Percentiles rank a stretch among this genome's conserved stretches.
phyloP scores from a whole-genome alignment of 345 rosid species.

The Psidium friedrichsthalianum region DNA sequence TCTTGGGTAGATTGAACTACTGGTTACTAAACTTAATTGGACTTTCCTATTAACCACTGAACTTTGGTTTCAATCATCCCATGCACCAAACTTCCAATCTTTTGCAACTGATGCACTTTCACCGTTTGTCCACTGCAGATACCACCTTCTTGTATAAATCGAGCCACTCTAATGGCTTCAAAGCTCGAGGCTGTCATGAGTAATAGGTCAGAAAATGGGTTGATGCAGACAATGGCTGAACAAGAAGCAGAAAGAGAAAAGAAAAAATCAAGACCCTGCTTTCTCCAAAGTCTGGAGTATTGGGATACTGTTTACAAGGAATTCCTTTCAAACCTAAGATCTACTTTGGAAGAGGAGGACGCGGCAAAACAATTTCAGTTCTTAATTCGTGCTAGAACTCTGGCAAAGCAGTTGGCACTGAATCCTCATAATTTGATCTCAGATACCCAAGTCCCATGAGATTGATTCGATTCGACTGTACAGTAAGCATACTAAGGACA shows the following conservation, averaged over 20 bases:
- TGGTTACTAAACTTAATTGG: background rate
- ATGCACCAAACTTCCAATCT: background rate
- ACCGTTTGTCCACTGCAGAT: constrained; percentile 28
- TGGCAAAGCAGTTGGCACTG: constrained; percentile 26
- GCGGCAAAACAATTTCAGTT: constrained; percentile 18
- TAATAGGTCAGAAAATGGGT: constrained; percentile 18
- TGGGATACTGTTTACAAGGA: constrained; percentile 13
- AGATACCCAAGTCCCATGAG: background rate
- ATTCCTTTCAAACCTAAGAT: constrained; percentile 34
- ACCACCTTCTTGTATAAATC: constrained; percentile 59
- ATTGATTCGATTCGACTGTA: background rate
- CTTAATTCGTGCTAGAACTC: constrained; percentile 33
- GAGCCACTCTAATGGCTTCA: constrained; percentile 59
- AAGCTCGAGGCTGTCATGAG: constrained; percentile 51
- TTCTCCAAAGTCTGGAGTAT: constrained; percentile 6
- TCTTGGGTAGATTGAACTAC: background rate
- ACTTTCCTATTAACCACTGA: background rate
- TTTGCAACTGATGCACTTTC: background rate
- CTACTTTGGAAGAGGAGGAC: constrained; percentile 25
- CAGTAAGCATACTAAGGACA: background rate
- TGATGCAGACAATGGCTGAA: background rate
- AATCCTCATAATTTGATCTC: background rate
- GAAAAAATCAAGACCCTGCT: background rate
- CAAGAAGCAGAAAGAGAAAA: constrained; percentile 10
- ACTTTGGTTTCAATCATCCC: background rate